Conservation (phyloP, 257 asterid genomes). For the Ballota nigra region DNA sequence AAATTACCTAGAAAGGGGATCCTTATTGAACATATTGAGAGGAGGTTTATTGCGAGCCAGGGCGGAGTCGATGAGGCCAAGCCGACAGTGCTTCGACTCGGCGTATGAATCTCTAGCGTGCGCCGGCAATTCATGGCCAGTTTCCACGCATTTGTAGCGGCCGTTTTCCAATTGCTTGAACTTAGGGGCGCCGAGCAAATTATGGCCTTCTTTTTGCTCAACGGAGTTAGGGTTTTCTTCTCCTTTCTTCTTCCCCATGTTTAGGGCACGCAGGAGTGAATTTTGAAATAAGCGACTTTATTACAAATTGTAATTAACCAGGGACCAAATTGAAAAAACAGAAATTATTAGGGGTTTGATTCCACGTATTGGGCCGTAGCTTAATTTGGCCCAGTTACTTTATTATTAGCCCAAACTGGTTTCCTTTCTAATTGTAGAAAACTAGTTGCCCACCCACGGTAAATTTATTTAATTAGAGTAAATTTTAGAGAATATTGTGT, state of each 20-base stretch:
- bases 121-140: conserved; percentile 92
- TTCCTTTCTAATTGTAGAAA: too few relatives aligned
- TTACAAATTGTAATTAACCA: background rate
- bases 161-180: conserved; percentile 69
- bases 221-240: conserved; percentile 33
- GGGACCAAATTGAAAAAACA: background rate
- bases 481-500: too few relatives aligned
- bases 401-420: too few relatives aligned
- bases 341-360: too few relatives aligned
- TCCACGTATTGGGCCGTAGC: too few relatives aligned
- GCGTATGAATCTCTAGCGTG: conserved; percentile 71
- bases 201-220: conserved; percentile 59
- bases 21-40: conserved; percentile 84
- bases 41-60: conserved; percentile 66
- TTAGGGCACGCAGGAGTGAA: conserved; percentile 16
- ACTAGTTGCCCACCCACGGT: too few relatives aligned
- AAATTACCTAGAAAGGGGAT: conserved; percentile 63
- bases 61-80: conserved; percentile 85
- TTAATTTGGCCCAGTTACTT: too few relatives aligned
- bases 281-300: too few relatives aligned
- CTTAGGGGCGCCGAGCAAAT: conserved; percentile 67
- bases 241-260: conserved; percentile 67
- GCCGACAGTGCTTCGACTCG: conserved; percentile 77
- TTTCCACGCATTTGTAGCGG: conserved; percentile 79
- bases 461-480: too few relatives aligned